These are phyloP conservation scores for Hura crepitans DNA, from an alignment of 441 rosid species.

Conservation along the genomic window DNA sequence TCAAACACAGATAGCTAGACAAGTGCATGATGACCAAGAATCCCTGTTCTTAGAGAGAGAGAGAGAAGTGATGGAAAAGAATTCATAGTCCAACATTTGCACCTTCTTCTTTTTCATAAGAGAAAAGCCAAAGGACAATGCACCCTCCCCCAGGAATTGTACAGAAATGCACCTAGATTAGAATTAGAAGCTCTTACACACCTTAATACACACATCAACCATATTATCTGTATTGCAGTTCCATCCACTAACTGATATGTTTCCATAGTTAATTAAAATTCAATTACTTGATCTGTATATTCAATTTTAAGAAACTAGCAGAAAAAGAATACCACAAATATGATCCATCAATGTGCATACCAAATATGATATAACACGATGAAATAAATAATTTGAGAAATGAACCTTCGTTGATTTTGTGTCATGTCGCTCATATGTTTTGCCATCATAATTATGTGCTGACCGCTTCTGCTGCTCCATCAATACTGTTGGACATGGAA, in stretches of 20 bases:
- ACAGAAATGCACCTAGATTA: neutral
- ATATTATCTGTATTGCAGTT: neutral
- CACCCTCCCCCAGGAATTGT: neutral
- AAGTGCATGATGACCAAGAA: neutral
- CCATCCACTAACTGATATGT: neutral
- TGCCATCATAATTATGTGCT: slow-evolving; percentile 54
- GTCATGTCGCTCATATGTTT: slow-evolving; percentile 57
- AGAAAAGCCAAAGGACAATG: neutral
- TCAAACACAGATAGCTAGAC: neutral
- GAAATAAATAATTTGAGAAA: slow-evolving; percentile 29
- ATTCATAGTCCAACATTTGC: neutral
- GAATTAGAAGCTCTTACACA: neutral
- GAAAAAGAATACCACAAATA: slow-evolving; percentile 5
- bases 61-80: neutral
- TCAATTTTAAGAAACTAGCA: neutral
- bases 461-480: slow-evolving; percentile 51
- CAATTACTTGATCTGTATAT: neutral
- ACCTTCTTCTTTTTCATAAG: neutral
- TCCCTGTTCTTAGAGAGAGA: neutral
- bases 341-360: slow-evolving; percentile 10
- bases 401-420: slow-evolving; percentile 61
- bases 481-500: slow-evolving; percentile 33
- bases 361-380: neutral
- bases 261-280: neutral
- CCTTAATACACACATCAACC: neutral